Evolutionary conservation across 495 filamentous ascomycete genomes (phyloP), one percentile per base, ranked within the genome.

Genomic region (Alectoria sarmentosa): DNA sequence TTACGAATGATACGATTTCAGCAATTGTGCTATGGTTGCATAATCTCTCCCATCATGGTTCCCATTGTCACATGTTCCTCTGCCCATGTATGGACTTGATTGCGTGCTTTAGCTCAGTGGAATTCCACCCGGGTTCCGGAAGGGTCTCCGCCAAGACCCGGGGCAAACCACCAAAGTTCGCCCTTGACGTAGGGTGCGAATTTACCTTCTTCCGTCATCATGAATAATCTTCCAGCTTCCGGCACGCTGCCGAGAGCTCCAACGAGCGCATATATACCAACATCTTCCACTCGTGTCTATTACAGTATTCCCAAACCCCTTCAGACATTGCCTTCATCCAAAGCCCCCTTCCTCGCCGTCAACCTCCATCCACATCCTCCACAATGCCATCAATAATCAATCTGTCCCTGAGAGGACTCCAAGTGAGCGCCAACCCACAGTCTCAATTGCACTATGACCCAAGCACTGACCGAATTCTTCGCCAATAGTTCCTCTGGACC

Each of bases 401-500:
- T 42, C 58, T 69, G 32, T 58, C 36, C 58, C 67, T 69, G n/a
- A 65, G 67, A 54, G 67, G 61, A 44, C 65, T 69, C 37, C 67
- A 69, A 62, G 67, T 69, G 49, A 34, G 61, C 55, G 28, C 39
- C 6, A 34, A 23, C 15, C 41, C 23, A 34, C 26, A 46, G 14
- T n/a, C 28, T 17, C 38, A 46, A 30, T 23, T 17, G 39, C 39
- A 30, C 17, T 23, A 37, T 26, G 49, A 34, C 26, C 61, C 28
- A 44, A 59, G 32, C 36, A 26, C 58, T 34, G 48, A 56, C 70
- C 65, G 63, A 34, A 21, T n/a, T 15, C 46, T 34, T 14, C 38
- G n/a, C 19, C 57, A 38, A 8, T 63, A 88, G 82, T 86, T 89
- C 76, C 30, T 89, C 66, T 88, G 79, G 78, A 80, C 85, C n/a